A percentile compares a stretch with the other conserved stretches of the same genome.
phyloP scores from a whole-genome alignment of 2,329 filamentous ascomycete genomes.

The Monilinia fructicola region DNA sequence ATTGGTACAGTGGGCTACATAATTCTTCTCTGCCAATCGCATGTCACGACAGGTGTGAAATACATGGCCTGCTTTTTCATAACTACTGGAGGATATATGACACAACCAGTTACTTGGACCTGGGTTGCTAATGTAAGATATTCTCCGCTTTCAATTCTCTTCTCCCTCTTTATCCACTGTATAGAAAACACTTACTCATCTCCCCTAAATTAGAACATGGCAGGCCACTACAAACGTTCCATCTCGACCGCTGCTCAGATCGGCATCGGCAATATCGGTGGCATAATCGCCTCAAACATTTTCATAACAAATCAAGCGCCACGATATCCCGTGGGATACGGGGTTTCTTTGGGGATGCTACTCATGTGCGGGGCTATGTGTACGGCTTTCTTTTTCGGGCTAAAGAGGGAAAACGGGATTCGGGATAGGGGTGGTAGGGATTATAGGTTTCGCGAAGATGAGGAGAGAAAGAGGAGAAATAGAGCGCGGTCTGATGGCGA shows the following conservation, averaged over 20 bases:
- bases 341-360: not conserved
- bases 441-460: not conserved
- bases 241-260: constrained; percentile 10
- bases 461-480: constrained; percentile 3
- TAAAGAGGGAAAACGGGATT: constrained; percentile 18
- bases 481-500: not conserved
- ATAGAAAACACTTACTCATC: not conserved
- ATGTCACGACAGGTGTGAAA: constrained; percentile 48
- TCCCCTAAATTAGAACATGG: constrained; percentile 24
- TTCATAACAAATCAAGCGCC: constrained; percentile 17
- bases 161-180: not conserved
- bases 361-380: constrained; percentile 12
- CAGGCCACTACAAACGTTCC: constrained; percentile 28
- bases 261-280: constrained; percentile 25
- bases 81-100: constrained; percentile 41
- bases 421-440: not conserved
- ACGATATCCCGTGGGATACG: constrained; percentile 1
- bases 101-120: constrained; percentile 43
- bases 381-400: constrained; percentile 11
- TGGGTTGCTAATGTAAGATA: constrained; percentile 49
- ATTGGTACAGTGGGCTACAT: constrained; percentile 29
- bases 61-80: constrained; percentile 45
- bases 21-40: constrained; percentile 42
- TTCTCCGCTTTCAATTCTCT: not conserved
- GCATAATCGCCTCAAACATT: constrained; percentile 16